Percentiles rank a stretch among this genome's conserved stretches.
Evolutionary conservation across 371 early-diverging fungal species (phyloP).

Genomic region (Modicella reniformis): DNA sequence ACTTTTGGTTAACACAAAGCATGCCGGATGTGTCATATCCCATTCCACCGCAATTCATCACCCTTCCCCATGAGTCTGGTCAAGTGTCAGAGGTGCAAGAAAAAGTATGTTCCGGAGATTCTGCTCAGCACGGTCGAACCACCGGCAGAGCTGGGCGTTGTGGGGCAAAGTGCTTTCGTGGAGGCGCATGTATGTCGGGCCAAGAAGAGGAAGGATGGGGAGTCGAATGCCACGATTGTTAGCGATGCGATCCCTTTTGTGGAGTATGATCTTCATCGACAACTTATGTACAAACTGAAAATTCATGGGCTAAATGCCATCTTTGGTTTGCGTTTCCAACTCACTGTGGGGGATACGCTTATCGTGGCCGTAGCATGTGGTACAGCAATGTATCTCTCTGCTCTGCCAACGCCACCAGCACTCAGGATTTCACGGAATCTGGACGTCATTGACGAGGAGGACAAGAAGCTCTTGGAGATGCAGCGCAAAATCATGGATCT

Average conservation of each 20-base stretch:
- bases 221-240: slow-evolving; percentile 65
- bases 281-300: slow-evolving; percentile 76
- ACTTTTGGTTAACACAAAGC: slow-evolving; percentile 27
- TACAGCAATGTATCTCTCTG: slow-evolving; percentile 73
- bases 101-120: slow-evolving; percentile 77
- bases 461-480: slow-evolving; percentile 66
- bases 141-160: slow-evolving; percentile 70
- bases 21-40: slow-evolving; percentile 74
- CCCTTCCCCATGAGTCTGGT: slow-evolving; percentile 75
- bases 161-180: slow-evolving; percentile 61
- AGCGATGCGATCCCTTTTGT: slow-evolving; percentile 81
- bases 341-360: slow-evolving; percentile 72
- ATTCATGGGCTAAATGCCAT: slow-evolving; percentile 78
- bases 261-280: slow-evolving; percentile 82
- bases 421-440: slow-evolving; percentile 74
- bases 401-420: slow-evolving; percentile 74
- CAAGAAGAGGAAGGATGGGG: slow-evolving; percentile 65
- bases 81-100: slow-evolving; percentile 70
- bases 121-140: slow-evolving; percentile 74
- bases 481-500: slow-evolving; percentile 69
- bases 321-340: slow-evolving; percentile 76
- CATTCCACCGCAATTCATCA: slow-evolving; percentile 67
- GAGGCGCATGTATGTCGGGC: slow-evolving; percentile 71
- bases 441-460: slow-evolving; percentile 75
- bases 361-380: slow-evolving; percentile 79